phyloP scores from a whole-genome alignment of 2,329 filamentous ascomycete genomes.

The Fusarium chuoi region DNA sequence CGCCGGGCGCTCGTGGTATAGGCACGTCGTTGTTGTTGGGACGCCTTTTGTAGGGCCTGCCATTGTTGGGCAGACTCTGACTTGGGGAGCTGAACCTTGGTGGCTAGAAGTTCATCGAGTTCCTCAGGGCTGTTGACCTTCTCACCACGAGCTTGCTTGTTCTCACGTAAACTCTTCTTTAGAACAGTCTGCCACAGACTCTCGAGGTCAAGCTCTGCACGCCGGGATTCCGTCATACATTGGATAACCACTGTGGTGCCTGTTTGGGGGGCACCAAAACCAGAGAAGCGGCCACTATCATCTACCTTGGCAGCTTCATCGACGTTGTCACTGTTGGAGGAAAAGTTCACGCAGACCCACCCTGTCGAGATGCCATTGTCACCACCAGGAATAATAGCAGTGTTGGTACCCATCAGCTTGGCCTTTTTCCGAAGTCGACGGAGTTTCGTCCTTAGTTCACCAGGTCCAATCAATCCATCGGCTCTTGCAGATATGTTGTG shows the following conservation, averaged over 20 bases:
- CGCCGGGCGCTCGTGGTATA: constrained; percentile 49
- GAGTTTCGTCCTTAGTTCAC: constrained; percentile 90
- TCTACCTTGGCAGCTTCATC: constrained; percentile 58
- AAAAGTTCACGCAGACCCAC: constrained; percentile 95
- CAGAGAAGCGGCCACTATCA: constrained; percentile 71
- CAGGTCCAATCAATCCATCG: constrained; percentile 88
- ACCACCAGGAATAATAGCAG: constrained; percentile 69
- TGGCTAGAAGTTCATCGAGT: constrained; percentile 46
- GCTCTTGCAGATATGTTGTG: constrained; percentile 80
- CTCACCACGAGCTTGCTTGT: constrained; percentile 47
- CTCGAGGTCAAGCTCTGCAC: constrained; percentile 65
- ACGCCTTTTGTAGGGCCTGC: constrained; percentile 50
- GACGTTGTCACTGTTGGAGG: constrained; percentile 70
- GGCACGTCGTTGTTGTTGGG: constrained; percentile 48
- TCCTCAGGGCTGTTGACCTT: constrained; percentile 35
- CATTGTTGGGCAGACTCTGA: constrained; percentile 48
- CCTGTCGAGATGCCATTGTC: constrained; percentile 93
- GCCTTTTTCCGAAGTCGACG: constrained; percentile 82
- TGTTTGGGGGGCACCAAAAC: constrained; percentile 71
- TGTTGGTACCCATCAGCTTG: constrained; percentile 79
- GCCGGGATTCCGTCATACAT: constrained; percentile 65
- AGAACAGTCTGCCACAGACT: constrained; percentile 60
- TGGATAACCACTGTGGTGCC: constrained; percentile 68
- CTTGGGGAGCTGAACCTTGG: constrained; percentile 48
- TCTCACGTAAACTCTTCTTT: constrained; percentile 48